Base-by-base conservation (phyloP, 257 asterid genomes). In the Solanum boliviense region DNA sequence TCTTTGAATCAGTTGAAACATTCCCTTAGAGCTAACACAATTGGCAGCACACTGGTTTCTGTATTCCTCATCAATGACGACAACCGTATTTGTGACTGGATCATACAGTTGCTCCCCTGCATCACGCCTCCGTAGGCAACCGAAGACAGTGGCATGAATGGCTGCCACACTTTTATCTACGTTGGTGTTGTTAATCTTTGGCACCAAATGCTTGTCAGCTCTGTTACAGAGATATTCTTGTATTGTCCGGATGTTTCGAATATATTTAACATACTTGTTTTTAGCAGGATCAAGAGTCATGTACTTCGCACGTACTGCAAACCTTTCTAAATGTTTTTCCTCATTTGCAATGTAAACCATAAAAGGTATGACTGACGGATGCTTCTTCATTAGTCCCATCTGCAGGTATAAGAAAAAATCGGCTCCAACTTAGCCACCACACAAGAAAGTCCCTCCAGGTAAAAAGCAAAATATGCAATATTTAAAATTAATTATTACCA, bases 361-460 rank as follows among this genome's bases (percentile, higher is more conserved):
- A 91, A 97, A 97, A 2, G 99, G 99, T 84, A 96, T 92, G 88
- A 96, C 92, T n/a, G 99, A 97, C 87, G 99, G 99, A 86, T 97
- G 99, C 89, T 96, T 97, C 91, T 96, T 97, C 99, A 97, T 96
- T 84, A 97, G 95, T 71, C 99, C 99, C 99, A 97, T 96, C 99
- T 97, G 96, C 94, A 91, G 58, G 60, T 67, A 75, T 90, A 44
- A 48, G 84, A 88, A 6, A 88, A 88, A 85, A 90, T 84, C 38
- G 13, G 39, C 73, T 84, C 60, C 60, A 90, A 74, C 65, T 89
- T 52, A 71, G 13, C 36, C 88, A 86, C 84, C 67, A 86, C 9
- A 39, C 52, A 44, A 44, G 52, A 44, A 44, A 44, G 56, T 18
- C 5, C 46, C 84, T 70, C 83, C 7, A 39, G 39, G 34, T 67